Evolutionary conservation across 2,329 filamentous ascomycete genomes (phyloP).

Genomic region (Purpureocillium lavendulum): DNA sequence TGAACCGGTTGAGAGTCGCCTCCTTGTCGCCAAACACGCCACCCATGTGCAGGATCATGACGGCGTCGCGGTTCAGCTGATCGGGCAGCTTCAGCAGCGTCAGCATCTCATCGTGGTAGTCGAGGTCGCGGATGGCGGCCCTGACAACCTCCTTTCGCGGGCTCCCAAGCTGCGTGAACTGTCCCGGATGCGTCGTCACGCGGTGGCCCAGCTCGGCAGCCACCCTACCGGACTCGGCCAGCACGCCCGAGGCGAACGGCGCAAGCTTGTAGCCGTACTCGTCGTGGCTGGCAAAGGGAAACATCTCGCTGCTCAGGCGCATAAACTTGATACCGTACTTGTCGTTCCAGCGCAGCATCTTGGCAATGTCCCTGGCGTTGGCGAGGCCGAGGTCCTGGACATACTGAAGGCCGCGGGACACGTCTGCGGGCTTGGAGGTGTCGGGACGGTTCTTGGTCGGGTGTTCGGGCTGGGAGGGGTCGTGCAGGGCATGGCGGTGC

Average conservation of each 20-base stretch:
- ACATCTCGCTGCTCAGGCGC: conserved; percentile 91
- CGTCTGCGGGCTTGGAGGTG: conserved; percentile 57
- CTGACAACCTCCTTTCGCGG: conserved; percentile 69
- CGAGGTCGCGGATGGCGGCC: conserved; percentile 70
- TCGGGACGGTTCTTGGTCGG: conserved; percentile 81
- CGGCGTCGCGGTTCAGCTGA: conserved; percentile 74
- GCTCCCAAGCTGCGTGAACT: conserved; percentile 86
- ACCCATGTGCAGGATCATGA: conserved; percentile 93
- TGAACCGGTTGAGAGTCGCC: conserved; percentile 70
- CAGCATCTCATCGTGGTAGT: conserved; percentile 83
- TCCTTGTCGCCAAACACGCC: conserved; percentile 82
- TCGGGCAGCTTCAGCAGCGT: conserved; percentile 66
- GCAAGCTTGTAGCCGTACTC: conserved; percentile 80
- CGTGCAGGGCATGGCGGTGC: conserved; percentile 71
- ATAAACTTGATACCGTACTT: conserved; percentile 88
- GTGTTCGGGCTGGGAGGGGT: conserved; percentile 71
- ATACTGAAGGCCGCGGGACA: conserved; percentile 60
- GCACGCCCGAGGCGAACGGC: conserved; percentile 69
- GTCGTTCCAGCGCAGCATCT: conserved; percentile 88
- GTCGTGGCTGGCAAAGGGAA: conserved; percentile 85
- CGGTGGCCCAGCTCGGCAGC: conserved; percentile 74
- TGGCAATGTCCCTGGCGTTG: conserved; percentile 75
- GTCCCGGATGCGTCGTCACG: conserved; percentile 83
- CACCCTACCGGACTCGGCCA: conserved; percentile 69
- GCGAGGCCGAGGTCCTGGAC: conserved; percentile 70